A percentile compares a stretch with the other conserved stretches of the same genome.
phyloP scores from a whole-genome alignment of 768 basidiomycete genomes.

The Mycena polygramma region DNA sequence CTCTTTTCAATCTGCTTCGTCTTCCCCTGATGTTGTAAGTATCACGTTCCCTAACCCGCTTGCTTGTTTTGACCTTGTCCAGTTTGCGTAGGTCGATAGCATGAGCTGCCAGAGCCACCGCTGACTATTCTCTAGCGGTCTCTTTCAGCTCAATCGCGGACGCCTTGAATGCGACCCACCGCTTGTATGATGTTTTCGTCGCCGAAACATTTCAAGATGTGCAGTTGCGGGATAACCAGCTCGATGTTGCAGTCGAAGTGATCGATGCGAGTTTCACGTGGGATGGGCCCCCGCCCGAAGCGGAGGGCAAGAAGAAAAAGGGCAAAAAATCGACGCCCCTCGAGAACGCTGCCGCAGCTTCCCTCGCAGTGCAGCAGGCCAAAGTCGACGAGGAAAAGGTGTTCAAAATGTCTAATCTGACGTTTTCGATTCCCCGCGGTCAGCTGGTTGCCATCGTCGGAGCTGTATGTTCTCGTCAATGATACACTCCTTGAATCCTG shows the following conservation, averaged over 20 bases:
- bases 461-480: slow-evolving; percentile 50
- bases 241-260: slow-evolving; percentile 77
- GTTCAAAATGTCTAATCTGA: slow-evolving; percentile 77
- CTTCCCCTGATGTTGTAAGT: slow-evolving; percentile 81
- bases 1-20: slow-evolving; percentile 86
- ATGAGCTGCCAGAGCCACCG: not conserved
- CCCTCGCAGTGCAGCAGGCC: slow-evolving; percentile 41
- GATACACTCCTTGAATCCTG: not conserved
- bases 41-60: not conserved
- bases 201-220: slow-evolving; percentile 81
- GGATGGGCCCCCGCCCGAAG: slow-evolving; percentile 80
- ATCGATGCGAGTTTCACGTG: slow-evolving; percentile 84
- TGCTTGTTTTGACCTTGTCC: not conserved
- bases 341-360: slow-evolving; percentile 33
- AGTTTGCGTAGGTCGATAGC: slow-evolving; percentile 54
- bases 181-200: slow-evolving; percentile 85
- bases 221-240: slow-evolving; percentile 62
- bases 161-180: slow-evolving; percentile 82
- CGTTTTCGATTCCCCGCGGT: slow-evolving; percentile 79
- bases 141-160: slow-evolving; percentile 87
- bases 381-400: slow-evolving; percentile 55
- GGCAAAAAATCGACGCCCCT: slow-evolving; percentile 33
- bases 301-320: slow-evolving; percentile 54
- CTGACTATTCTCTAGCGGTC: slow-evolving; percentile 58
- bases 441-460: slow-evolving; percentile 90